Evolutionary conservation across 345 rosid genomes (phyloP).

Genomic region (Sisymbrium irio): DNA sequence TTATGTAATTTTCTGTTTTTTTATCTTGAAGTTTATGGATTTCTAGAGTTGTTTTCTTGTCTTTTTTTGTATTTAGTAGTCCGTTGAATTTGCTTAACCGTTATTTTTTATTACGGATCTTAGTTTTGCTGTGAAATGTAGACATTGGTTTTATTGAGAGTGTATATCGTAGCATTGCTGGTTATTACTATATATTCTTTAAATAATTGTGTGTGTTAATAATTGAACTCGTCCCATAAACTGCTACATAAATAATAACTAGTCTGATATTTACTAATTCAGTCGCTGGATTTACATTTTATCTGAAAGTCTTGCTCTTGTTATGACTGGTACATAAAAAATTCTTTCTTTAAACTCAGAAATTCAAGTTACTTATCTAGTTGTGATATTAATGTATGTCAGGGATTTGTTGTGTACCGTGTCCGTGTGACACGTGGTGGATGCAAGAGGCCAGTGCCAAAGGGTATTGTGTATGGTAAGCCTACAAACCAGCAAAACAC

Average conservation of each 20-base stretch:
- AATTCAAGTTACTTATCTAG: background rate
- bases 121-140: background rate
- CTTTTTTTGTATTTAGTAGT: background rate
- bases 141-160: too few species aligned
- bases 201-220: conserved; percentile 2
- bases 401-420: conserved; percentile 90
- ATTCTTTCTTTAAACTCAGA: background rate
- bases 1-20: too few species aligned
- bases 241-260: too few species aligned
- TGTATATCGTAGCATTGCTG: conserved; percentile 23
- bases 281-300: background rate
- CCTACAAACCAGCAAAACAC: conserved; percentile 90
- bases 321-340: background rate
- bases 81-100: background rate
- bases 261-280: too few species aligned
- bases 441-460: conserved; percentile 96
- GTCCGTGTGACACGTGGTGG: conserved; percentile 94
- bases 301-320: background rate
- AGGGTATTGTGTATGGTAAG: conserved; percentile 87
- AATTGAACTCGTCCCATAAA: conserved; percentile 41
- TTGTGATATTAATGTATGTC: background rate
- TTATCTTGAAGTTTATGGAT: too few species aligned
- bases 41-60: too few species aligned
- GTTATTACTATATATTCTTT: too few species aligned
- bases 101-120: background rate